These are phyloP conservation scores for Taphrina pruni DNA, from an alignment of 1,139 yeast species.

Conservation along the genomic window DNA sequence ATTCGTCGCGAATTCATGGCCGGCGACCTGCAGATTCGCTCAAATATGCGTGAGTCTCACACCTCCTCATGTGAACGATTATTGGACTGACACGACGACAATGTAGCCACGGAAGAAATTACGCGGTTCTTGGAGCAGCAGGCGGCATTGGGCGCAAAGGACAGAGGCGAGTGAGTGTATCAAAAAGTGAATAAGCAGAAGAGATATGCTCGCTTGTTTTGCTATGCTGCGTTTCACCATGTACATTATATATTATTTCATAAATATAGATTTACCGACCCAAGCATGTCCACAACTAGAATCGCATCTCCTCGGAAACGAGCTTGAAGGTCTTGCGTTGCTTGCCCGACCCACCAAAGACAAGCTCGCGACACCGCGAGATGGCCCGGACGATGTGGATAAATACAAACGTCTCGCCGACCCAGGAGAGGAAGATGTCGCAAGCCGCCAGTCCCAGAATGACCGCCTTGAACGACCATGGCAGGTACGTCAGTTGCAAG, in stretches of 20 bases:
- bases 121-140: conserved; percentile 12
- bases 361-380: conserved; percentile 48
- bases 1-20: conserved; percentile 35
- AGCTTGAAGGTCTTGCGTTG: conserved; percentile 52
- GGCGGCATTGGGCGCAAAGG: conserved; percentile 30
- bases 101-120: conserved; percentile 10
- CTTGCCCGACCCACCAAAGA: conserved; percentile 49
- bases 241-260: not conserved
- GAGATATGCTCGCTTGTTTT: too few species aligned
- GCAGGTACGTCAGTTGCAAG: conserved; percentile 68
- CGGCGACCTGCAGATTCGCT: conserved; percentile 23
- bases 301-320: conserved; percentile 46
- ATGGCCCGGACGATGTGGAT: conserved; percentile 50
- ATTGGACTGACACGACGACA: not conserved
- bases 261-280: too few species aligned
- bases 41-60: conserved; percentile 20
- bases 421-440: conserved; percentile 60
- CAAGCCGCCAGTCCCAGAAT: conserved; percentile 58
- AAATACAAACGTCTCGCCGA: conserved; percentile 57
- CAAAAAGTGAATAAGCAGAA: too few species aligned
- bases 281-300: not conserved
- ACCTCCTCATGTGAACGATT: not conserved
- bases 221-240: not conserved
- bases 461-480: conserved; percentile 59
- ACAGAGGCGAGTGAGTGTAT: conserved; percentile 3